Evolutionary conservation across 176 grass and related monocot species (phyloP), one percentile per base, ranked within the genome.

Genomic region (Aegilops tauschii): DNA sequence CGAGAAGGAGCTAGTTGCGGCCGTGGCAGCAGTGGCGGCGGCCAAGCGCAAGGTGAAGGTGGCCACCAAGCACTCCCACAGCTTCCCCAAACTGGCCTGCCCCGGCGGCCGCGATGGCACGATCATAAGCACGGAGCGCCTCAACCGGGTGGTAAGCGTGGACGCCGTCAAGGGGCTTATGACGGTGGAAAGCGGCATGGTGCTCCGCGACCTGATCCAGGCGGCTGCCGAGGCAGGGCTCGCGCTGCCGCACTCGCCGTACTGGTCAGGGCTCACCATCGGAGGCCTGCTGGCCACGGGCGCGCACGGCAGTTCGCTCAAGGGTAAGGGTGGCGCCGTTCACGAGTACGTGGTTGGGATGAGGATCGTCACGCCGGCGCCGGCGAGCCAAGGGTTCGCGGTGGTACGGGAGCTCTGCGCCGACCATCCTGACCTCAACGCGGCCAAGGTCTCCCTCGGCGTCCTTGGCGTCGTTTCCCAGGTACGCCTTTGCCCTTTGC

Each of bases 271-370:
- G 1, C 0, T 95, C 62, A 95, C 93, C 34, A 42, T 95, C 37
- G 93, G 93, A 0, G 90, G 93, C 11, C 44, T 95, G n/a, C 85
- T 95, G 1, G 49, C 84, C 4, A 95, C 93, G 40, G 88, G 91
- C 20, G 88, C 91, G 4, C 91, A 93, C 13, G 91, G 91, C 17
- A 93, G 91, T 71, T 93, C 88, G 2, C 37, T 90, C 5, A 84
- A 68, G 85, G 93, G 88, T 0, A 93, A 92, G 71, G 93, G 93
- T 4, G 69, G 90, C 77, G 88, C 90, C 66, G 90, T 95, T 42
- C 93, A 95, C 21, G 93, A 95, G 79, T 92, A 92, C 61, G 37
- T 40, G 8, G 37, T 40, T 1, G 37, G 37, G 37, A 40, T 40
- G 37, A 40, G 37, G 8, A 40, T 40, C 37, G 37, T 40, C 37